phyloP scores from a whole-genome alignment of 75 land plant genomes.

The Cupressus sempervirens region DNA sequence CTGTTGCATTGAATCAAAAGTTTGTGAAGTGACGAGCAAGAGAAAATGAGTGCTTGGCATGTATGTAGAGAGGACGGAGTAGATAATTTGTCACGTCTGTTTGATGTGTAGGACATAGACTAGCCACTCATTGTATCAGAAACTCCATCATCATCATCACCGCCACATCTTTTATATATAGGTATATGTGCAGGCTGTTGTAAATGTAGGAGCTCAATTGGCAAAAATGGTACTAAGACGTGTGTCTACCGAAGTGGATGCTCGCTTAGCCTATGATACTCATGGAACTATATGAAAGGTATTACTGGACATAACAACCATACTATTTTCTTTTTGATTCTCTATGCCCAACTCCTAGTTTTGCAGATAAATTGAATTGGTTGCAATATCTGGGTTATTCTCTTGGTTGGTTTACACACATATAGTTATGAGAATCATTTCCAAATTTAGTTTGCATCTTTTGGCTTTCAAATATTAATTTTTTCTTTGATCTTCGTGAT shows the following conservation, averaged over 20 bases:
- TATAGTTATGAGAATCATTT: background rate
- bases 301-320: background rate
- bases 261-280: constrained; percentile 91
- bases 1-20: background rate
- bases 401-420: background rate
- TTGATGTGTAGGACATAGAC: background rate
- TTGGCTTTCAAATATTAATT: background rate
- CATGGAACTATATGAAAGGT: constrained; percentile 83
- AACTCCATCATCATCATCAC: too few relatives aligned
- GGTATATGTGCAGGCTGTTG: too few relatives aligned
- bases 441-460: background rate
- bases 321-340: background rate
- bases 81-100: background rate
- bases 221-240: constrained; percentile 87
- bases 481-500: background rate
- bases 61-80: background rate
- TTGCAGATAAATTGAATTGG: background rate
- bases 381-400: background rate
- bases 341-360: background rate
- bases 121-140: background rate
- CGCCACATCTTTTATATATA: too few relatives aligned
- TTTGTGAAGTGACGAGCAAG: background rate
- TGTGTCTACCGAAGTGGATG: constrained; percentile 95
- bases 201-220: too few relatives aligned
- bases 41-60: background rate